Evolutionary conservation across 805 yeast species (phyloP).

Genomic region (Yamadazyma takamatsuzukensis): DNA sequence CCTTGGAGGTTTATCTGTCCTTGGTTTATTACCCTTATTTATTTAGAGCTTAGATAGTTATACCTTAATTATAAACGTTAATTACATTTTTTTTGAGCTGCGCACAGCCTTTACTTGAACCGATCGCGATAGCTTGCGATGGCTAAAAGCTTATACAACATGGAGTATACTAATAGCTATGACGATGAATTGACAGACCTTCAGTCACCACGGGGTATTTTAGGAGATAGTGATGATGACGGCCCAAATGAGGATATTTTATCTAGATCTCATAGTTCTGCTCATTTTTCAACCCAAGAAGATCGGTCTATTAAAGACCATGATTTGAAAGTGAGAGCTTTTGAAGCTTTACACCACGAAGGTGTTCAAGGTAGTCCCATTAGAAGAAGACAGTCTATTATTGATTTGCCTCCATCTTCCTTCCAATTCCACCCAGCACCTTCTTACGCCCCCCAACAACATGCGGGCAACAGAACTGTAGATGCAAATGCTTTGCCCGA

Average conservation of each 20-base stretch:
- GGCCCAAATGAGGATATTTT: conserved; percentile 23
- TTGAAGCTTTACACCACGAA: conserved; percentile 40
- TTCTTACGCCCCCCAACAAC: conserved; percentile 11
- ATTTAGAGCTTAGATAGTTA: too few species aligned
- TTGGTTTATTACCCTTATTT: conserved; percentile 3
- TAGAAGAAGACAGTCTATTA: conserved; percentile 34
- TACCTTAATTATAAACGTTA: too few species aligned
- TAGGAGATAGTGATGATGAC: conserved; percentile 8
- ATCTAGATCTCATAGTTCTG: conserved; percentile 34
- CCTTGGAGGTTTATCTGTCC: conserved; percentile 2
- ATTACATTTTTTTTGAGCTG: too few species aligned
- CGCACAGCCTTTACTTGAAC: too few species aligned
- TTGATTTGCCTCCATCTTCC: conserved; percentile 29
- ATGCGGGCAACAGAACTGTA: conserved; percentile 5
- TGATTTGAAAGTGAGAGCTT: conserved; percentile 62
- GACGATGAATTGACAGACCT: neutral
- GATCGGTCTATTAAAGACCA: conserved; percentile 62
- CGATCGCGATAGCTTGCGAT: too few species aligned
- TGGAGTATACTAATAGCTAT: neutral
- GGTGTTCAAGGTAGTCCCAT: conserved; percentile 9
- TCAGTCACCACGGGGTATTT: conserved; percentile 4
- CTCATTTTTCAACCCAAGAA: conserved; percentile 64
- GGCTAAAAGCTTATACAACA: too few species aligned
- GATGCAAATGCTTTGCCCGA: conserved; percentile 23
- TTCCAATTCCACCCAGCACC: conserved; percentile 14